Base-by-base conservation (phyloP, 2,329 filamentous ascomycete species). In the Didymella pomorum region DNA sequence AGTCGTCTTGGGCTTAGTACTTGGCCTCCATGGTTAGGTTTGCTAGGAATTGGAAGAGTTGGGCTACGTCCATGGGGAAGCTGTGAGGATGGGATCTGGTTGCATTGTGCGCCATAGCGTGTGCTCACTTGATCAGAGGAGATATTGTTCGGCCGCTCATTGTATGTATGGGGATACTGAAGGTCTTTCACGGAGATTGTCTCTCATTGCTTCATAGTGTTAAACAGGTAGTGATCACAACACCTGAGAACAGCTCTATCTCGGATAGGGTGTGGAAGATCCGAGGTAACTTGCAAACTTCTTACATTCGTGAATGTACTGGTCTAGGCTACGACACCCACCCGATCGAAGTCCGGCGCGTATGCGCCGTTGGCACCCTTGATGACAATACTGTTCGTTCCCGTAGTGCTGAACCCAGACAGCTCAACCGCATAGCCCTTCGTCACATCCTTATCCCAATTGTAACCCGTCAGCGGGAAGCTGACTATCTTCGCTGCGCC, bases 391-490 rank as follows among this genome's bases (percentile, higher is more conserved):
- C 26, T 63, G 20, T 66, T 68, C 4, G 62, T 44, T 0, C 64
- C 56, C 0, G 62, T 65, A 12, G 64, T 68, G 21, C 57, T 63
- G 28, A 68, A 68, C 0, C 65, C 64, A 37, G 53, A 53, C 26
- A 66, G 26, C 41, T 66, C 62, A 2, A 68, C 65, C 1, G 56
- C 56, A 10, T 65, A 68, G 25, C 42, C 46, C 50, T 65, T 65
- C 20, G 33, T 23, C 9, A 68, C 54, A 18, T 66, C 62, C 33
- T 48, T 56, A 6, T 60, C 56, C 62, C 64, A 68, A 16, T 65
- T 65, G 37, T 68, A 68, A 9, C 65, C 65, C 7, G 52, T 61
- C 0, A 68, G 43, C 12, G 64, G 64, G 20, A 68, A 68, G 56
- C 65, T 66, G 2, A 65, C 53, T 1, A 56, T 68, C 60, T 63